Evolutionary conservation across 495 filamentous ascomycete genomes (phyloP).

Genomic region (Hypoxylon intermedium): DNA sequence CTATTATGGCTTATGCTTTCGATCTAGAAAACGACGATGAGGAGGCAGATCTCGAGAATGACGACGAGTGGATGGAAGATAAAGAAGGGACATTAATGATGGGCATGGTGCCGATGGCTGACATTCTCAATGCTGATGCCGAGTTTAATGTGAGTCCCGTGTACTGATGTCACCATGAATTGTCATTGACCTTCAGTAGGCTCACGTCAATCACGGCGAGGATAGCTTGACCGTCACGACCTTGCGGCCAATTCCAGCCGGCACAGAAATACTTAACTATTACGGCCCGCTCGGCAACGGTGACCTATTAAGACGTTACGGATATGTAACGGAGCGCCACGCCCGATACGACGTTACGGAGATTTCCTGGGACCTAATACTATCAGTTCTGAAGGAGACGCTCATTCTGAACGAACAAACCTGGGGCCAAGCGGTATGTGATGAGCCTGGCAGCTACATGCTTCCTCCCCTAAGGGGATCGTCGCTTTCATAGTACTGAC

Average conservation of each 20-base stretch:
- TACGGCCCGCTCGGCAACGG: slow-evolving; percentile 84
- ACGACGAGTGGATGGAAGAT: slow-evolving; percentile 70
- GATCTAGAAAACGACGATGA: slow-evolving; percentile 68
- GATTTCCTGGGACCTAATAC: slow-evolving; percentile 64
- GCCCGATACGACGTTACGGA: slow-evolving; percentile 82
- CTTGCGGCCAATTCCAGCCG: slow-evolving; percentile 67
- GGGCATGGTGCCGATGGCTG: slow-evolving; percentile 91
- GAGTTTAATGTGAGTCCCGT: slow-evolving; percentile 65
- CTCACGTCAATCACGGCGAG: slow-evolving; percentile 75
- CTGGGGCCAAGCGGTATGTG: slow-evolving; percentile 55
- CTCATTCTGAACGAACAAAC: slow-evolving; percentile 51
- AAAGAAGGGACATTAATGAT: slow-evolving; percentile 69
- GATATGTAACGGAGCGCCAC: slow-evolving; percentile 83
- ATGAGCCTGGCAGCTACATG: not conserved
- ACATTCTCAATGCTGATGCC: slow-evolving; percentile 91
- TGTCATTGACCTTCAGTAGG: slow-evolving; percentile 44
- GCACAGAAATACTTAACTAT: slow-evolving; percentile 90
- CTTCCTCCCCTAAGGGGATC: too few species aligned
- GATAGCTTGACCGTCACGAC: slow-evolving; percentile 69
- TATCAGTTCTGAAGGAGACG: slow-evolving; percentile 49
- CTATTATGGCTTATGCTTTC: slow-evolving; percentile 96
- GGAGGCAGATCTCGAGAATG: slow-evolving; percentile 63
- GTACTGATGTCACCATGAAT: slow-evolving; percentile 29
- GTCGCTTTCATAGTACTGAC: not conserved
- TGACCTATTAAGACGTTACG: slow-evolving; percentile 86